Conservation (phyloP, 2,329 filamentous ascomycete species). For the Colletotrichum acutatum region DNA sequence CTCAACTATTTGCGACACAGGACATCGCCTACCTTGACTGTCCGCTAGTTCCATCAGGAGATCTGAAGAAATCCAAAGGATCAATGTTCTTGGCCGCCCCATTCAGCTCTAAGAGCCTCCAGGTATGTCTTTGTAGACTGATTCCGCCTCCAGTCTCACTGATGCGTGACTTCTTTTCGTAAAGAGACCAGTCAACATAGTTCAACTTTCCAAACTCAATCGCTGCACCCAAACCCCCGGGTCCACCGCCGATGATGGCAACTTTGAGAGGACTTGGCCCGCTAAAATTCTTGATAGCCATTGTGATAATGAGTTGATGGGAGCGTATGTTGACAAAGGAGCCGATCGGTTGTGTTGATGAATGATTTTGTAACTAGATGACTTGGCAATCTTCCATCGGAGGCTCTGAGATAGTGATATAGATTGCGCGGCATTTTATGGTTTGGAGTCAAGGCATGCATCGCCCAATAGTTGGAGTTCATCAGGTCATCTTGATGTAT, state of each 20-base stretch:
- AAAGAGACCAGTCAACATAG: slow-evolving; percentile 46
- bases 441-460: neutral
- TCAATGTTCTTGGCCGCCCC: slow-evolving; percentile 46
- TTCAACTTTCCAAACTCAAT: slow-evolving; percentile 44
- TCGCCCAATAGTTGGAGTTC: slow-evolving; percentile 6
- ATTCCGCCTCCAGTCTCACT: slow-evolving; percentile 52
- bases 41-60: slow-evolving; percentile 39
- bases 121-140: slow-evolving; percentile 48
- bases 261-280: slow-evolving; percentile 1
- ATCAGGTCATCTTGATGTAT: slow-evolving; percentile 17
- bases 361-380: neutral
- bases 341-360: too few species aligned
- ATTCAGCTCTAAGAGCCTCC: slow-evolving; percentile 47
- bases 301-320: neutral
- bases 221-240: slow-evolving; percentile 44
- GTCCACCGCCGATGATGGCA: slow-evolving; percentile 42
- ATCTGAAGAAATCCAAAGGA: slow-evolving; percentile 44
- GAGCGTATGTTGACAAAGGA: neutral
- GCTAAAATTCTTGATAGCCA: neutral
- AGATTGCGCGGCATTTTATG: slow-evolving; percentile 26
- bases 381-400: neutral
- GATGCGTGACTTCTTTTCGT: slow-evolving; percentile 49
- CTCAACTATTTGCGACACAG: too few species aligned
- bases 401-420: neutral
- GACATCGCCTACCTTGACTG: slow-evolving; percentile 39